These are phyloP conservation scores for Zanthoxylum bungeanum DNA, from an alignment of 345 rosid genomes.

Conservation along the genomic window DNA sequence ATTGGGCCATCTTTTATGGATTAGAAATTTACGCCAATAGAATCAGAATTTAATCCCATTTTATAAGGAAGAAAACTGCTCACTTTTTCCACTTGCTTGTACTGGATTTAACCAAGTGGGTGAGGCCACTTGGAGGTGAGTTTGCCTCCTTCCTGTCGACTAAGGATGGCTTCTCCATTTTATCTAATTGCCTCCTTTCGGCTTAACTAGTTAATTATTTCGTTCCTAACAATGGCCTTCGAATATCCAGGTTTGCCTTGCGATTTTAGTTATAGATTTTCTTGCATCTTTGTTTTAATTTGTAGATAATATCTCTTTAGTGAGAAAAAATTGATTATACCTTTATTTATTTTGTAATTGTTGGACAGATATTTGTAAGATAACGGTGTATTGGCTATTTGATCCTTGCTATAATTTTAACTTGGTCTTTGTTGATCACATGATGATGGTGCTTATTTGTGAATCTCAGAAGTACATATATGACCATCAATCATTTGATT, in stretches of 20 bases:
- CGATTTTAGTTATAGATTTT: neutral
- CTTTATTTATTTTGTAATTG: neutral
- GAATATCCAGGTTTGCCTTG: neutral
- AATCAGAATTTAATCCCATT: neutral
- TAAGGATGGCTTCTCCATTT: neutral
- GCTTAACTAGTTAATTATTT: neutral
- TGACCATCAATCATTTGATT: neutral
- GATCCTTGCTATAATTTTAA: neutral
- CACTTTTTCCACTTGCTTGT: neutral
- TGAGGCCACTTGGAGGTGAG: neutral
- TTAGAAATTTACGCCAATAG: neutral
- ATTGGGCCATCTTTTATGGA: neutral
- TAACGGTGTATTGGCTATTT: neutral
- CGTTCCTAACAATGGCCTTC: neutral
- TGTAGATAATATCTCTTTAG: neutral
- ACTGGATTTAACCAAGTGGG: neutral
- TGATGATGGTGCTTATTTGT: neutral
- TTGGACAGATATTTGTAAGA: neutral
- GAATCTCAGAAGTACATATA: neutral
- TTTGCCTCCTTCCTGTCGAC: neutral
- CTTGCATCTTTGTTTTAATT: neutral
- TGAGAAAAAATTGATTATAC: neutral
- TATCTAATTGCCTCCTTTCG: neutral
- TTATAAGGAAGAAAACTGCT: neutral
- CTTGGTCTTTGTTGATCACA: neutral